Evolutionary conservation across 164 flowering plant genomes (phyloP), one percentile per base, ranked within the genome.

Genomic region (Buxus sempervirens): DNA sequence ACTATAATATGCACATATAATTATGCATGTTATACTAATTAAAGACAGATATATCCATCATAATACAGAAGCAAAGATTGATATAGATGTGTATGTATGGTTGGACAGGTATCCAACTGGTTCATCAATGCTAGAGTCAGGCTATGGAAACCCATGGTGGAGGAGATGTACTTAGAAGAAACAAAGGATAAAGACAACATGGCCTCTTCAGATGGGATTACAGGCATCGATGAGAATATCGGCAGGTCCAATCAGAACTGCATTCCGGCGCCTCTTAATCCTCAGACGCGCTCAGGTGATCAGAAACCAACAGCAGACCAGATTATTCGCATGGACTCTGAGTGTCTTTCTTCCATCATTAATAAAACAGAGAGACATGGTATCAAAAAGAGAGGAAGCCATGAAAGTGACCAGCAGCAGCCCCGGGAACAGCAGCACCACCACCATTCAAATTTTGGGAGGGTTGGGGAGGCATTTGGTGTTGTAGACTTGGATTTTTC

Each of bases 141-240:
- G 78, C 86, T 95, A 51, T 95, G 98, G 98, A 94, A 94, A 56
- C 98, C 98, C 2, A 94, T 94, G 98, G 96, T 94, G 41, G 98
- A 94, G 67, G 95, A 92, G 67, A 90, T 95, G 96, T 95, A 95
- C 79, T 28, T 86, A 27, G 97, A 91, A 85, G 98, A 95, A 81
- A 74, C 83, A 57, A 94, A 90, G 71, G 97, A 90, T 58, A 76
- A 75, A 25, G 82, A 84, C 58, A 74, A 70, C 75, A 66, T 68
- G 22, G 69, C 58, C 9, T 77, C 83, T 24, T 74, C 81, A 20
- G 85, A 84, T 67, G 83, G 81, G 28, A 55, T 56, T 49, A 28
- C 73, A 36, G 59, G 69, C 13, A 55, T 49, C 36, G 76, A 74
- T 13, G 78, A 72, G 55, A 70, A 38, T 27, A 63, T 75, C 78